Conservation (phyloP, 1,284 basidiomycete species). For the Thecaphora frezii region DNA sequence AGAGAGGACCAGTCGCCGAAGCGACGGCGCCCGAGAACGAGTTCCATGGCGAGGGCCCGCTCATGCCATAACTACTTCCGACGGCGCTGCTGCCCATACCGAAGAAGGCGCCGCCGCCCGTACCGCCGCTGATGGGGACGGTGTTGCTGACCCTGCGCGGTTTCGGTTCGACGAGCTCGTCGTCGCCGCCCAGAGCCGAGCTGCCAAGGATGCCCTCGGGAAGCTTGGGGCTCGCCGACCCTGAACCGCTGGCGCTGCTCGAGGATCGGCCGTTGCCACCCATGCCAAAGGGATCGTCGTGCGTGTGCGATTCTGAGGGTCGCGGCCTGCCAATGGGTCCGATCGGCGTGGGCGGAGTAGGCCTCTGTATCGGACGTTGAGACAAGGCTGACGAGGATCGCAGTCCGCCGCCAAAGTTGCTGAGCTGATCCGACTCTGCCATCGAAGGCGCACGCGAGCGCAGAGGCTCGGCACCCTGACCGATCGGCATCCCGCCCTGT, state of each 20-base stretch:
- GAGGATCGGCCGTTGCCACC: slow-evolving; percentile 34
- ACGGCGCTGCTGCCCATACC: slow-evolving; percentile 11
- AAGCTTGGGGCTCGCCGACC: slow-evolving; percentile 27
- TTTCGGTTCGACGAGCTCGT: slow-evolving; percentile 55
- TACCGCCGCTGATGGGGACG: slow-evolving; percentile 32
- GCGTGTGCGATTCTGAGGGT: slow-evolving; percentile 22
- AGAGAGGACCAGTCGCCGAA: slow-evolving; percentile 24
- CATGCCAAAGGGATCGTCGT: slow-evolving; percentile 23
- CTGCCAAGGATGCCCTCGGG: slow-evolving; percentile 56
- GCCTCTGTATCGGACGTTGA: slow-evolving; percentile 31
- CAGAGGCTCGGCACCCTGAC: slow-evolving; percentile 11
- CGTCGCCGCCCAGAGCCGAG: slow-evolving; percentile 56
- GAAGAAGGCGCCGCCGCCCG: slow-evolving; percentile 30
- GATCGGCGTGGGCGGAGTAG: slow-evolving; percentile 40
- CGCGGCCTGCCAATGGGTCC: slow-evolving; percentile 56
- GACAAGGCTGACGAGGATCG: slow-evolving; percentile 34
- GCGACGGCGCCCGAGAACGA: slow-evolving; percentile 29
- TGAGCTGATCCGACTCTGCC: slow-evolving; percentile 33
- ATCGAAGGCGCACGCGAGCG: slow-evolving; percentile 32
- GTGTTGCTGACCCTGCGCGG: slow-evolving; percentile 46
- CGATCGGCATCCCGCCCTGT: too few species aligned
- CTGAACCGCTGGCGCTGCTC: slow-evolving; percentile 31
- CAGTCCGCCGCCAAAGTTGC: slow-evolving; percentile 22
- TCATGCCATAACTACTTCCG: slow-evolving; percentile 17
- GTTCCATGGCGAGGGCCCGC: slow-evolving; percentile 33